A percentile compares a stretch with the other conserved stretches of the same genome.
Conservation (phyloP, 2,329 filamentous ascomycete genomes). For the Cladosporium sphaerospermum region DNA sequence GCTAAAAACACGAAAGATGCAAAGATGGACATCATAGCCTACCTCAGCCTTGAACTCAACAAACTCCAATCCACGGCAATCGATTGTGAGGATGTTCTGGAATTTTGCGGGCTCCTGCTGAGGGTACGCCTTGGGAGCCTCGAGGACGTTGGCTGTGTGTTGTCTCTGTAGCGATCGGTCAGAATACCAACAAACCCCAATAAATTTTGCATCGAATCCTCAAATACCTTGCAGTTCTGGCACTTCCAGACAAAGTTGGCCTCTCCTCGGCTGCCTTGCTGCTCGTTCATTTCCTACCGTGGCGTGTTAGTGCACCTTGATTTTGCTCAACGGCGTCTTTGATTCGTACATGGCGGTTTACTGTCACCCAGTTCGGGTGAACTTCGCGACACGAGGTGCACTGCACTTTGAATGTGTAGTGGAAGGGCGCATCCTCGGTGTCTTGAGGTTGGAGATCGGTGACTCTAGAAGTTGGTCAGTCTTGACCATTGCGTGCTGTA, state of each 20-base stretch:
- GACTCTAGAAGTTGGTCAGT: conserved; percentile 52
- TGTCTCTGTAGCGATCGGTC: conserved; percentile 54
- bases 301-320: neutral
- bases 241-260: conserved; percentile 99
- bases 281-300: conserved; percentile 73
- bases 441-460: conserved; percentile 84
- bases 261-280: conserved; percentile 88
- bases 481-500: neutral
- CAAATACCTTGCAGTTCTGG: conserved; percentile 85
- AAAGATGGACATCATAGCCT: conserved; percentile 22
- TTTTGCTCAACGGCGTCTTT: neutral
- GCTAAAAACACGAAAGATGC: too few relatives aligned
- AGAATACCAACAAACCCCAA: neutral
- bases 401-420: conserved; percentile 96
- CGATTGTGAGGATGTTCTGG: conserved; percentile 79
- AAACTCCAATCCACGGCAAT: conserved; percentile 92
- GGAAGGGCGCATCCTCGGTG: conserved; percentile 75
- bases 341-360: conserved; percentile 74
- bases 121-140: conserved; percentile 64
- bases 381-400: conserved; percentile 95
- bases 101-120: conserved; percentile 65
- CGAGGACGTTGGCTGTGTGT: conserved; percentile 77
- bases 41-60: conserved; percentile 86
- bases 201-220: neutral
- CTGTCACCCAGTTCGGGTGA: conserved; percentile 77